A percentile compares a stretch with the other conserved stretches of the same genome.
Evolutionary conservation across 495 filamentous ascomycete genomes (phyloP).

Genomic region (Rhizodiscina lignyota): DNA sequence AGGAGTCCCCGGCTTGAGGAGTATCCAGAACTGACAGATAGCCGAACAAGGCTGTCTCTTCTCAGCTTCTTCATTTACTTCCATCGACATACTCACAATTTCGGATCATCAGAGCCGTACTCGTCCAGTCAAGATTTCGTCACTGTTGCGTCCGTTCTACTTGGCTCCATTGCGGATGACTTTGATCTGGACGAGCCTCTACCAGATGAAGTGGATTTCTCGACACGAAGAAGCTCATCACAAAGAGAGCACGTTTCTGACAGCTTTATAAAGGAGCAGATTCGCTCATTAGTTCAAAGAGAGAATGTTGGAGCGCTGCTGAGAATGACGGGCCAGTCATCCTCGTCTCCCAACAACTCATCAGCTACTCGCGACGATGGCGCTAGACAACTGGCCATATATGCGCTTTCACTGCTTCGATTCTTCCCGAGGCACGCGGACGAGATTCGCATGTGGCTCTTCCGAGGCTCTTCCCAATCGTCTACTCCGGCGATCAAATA

Average conservation of each 20-base stretch:
- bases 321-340: too few relatives aligned
- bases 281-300: slow-evolving; percentile 49
- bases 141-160: slow-evolving; percentile 42
- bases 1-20: slow-evolving; percentile 12
- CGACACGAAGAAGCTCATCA: slow-evolving; percentile 2
- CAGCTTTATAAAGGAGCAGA: slow-evolving; percentile 27
- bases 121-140: slow-evolving; percentile 41
- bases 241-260: slow-evolving; percentile 5
- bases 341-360: too few relatives aligned
- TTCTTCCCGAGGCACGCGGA: slow-evolving; percentile 72
- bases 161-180: slow-evolving; percentile 43
- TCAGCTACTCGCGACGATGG: slow-evolving; percentile 20
- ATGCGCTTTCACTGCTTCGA: slow-evolving; percentile 68
- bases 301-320: slow-evolving; percentile 44
- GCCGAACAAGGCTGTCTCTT: slow-evolving; percentile 47
- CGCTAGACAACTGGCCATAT: slow-evolving; percentile 64
- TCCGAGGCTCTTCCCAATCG: slow-evolving; percentile 52
- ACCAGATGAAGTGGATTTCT: too few relatives aligned
- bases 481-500: slow-evolving; percentile 53
- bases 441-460: slow-evolving; percentile 93
- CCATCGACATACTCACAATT: slow-evolving; percentile 33
- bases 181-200: slow-evolving; percentile 38
- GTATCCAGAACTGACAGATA: slow-evolving; percentile 12
- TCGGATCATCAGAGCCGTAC: slow-evolving; percentile 19
- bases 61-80: slow-evolving; percentile 69